These are phyloP conservation scores for Mycena galopus DNA, from an alignment of 768 basidiomycete species.

Conservation along the genomic window DNA sequence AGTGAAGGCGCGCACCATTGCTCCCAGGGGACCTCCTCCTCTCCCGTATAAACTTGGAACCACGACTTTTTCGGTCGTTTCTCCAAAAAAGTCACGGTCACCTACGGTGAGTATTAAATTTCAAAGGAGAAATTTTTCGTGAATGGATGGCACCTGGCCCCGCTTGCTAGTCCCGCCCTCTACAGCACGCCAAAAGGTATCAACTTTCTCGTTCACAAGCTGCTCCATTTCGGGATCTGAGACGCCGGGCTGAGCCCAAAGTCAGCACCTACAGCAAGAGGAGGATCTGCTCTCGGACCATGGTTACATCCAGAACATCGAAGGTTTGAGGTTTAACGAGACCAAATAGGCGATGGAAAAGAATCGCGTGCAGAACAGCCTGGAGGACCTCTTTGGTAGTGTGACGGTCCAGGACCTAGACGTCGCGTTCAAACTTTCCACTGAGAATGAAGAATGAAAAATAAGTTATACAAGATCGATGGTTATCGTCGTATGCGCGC, in stretches of 20 bases:
- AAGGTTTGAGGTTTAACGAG: constrained; percentile 81
- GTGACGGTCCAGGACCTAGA: constrained; percentile 78
- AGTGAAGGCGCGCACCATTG: constrained; percentile 68
- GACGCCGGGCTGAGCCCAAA: constrained; percentile 73
- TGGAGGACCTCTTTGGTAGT: constrained; percentile 81
- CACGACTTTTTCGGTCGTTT: constrained; percentile 83
- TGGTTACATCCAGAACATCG: constrained; percentile 87
- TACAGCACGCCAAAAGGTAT: constrained; percentile 82
- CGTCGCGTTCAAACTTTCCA: not conserved
- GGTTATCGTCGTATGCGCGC: constrained; percentile 32
- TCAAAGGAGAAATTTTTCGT: not conserved
- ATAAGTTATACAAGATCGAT: constrained; percentile 27
- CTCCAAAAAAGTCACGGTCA: constrained; percentile 82
- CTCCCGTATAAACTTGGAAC: constrained; percentile 77
- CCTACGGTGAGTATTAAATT: constrained; percentile 53
- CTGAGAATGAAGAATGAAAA: not conserved
- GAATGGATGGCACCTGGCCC: constrained; percentile 68
- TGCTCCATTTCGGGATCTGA: constrained; percentile 79
- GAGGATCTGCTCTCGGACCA: constrained; percentile 61
- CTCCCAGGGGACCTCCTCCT: constrained; percentile 91
- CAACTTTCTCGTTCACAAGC: constrained; percentile 82
- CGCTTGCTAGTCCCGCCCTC: constrained; percentile 73
- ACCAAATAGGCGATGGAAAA: constrained; percentile 89
- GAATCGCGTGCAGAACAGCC: constrained; percentile 83
- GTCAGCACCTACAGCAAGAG: not conserved